Conservation (phyloP, 1,139 yeast genomes). For the Pichia sp. region DNA sequence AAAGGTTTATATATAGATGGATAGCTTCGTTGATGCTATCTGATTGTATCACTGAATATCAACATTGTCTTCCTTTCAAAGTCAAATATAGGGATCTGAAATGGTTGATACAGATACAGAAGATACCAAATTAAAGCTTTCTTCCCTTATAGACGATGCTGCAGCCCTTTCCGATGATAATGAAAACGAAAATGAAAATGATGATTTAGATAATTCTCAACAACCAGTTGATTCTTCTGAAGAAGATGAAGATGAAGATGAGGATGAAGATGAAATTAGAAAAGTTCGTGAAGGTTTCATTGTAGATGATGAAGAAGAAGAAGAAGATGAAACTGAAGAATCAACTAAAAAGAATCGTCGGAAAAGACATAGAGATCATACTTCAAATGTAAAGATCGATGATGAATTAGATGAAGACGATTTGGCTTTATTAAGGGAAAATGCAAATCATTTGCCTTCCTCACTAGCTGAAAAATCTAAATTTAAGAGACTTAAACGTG, state of each 20-base stretch:
- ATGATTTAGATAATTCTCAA: constrained; percentile 7
- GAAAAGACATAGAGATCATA: constrained; percentile 37
- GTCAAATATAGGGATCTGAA: too few species aligned
- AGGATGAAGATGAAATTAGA: constrained; percentile 40
- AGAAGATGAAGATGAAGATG: constrained; percentile 33
- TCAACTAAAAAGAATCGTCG: constrained; percentile 29
- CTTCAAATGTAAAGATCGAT: constrained; percentile 35
- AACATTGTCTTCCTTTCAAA: too few species aligned
- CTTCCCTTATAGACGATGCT: constrained; percentile 15
- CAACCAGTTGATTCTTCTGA: constrained; percentile 27
- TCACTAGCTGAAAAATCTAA: constrained; percentile 37
- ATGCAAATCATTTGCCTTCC: constrained; percentile 59
- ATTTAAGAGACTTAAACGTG: constrained; percentile 80
- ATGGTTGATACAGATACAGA: constrained; percentile 14
- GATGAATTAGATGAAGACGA: constrained; percentile 92
- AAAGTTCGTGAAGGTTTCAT: constrained; percentile 53
- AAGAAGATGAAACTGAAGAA: constrained; percentile 52
- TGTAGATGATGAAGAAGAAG: constrained; percentile 70
- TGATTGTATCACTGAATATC: too few species aligned
- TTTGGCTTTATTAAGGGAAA: constrained; percentile 82
- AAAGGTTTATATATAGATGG: too few species aligned
- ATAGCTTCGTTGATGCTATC: too few species aligned
- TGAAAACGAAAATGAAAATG: constrained; percentile 7
- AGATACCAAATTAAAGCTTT: not conserved
- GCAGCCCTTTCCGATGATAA: constrained; percentile 18